These are phyloP conservation scores for Cenchrus americanus DNA, from an alignment of 176 grass and related monocot species.

Conservation along the genomic window DNA sequence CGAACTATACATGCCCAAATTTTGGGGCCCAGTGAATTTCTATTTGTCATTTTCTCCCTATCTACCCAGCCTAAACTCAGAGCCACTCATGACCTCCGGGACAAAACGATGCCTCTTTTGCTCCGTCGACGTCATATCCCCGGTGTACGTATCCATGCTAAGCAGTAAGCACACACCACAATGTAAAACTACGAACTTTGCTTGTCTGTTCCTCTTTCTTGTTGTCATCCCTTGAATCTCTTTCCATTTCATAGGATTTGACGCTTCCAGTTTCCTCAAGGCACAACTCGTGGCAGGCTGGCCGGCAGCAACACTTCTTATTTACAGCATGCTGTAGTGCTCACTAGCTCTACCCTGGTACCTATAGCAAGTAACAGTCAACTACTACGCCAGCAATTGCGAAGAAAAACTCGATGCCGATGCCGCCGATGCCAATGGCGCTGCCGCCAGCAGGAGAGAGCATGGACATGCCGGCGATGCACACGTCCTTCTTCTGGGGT, in stretches of 20 bases:
- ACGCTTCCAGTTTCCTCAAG: not conserved
- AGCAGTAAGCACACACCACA: not conserved
- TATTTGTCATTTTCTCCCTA: not conserved
- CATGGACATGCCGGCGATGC: constrained; percentile 44
- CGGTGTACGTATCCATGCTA: not conserved
- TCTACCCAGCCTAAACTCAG: not conserved
- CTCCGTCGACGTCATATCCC: not conserved
- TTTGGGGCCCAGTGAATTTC: not conserved
- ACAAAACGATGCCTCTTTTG: not conserved
- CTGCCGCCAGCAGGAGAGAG: not conserved
- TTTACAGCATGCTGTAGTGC: not conserved
- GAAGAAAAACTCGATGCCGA: not conserved
- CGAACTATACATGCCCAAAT: too few relatives aligned
- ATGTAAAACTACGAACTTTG: not conserved
- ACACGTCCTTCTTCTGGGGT: constrained; percentile 67
- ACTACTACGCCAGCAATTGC: not conserved
- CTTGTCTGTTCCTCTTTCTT: not conserved
- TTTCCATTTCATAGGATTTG: not conserved
- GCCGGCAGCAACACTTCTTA: not conserved
- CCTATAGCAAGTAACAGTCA: not conserved
- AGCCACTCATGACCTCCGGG: not conserved
- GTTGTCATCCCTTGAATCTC: not conserved
- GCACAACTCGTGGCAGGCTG: not conserved
- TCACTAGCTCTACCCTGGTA: not conserved
- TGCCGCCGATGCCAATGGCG: not conserved